Evolutionary conservation across 345 rosid species (phyloP).

Genomic region (Carallia brachiata): DNA sequence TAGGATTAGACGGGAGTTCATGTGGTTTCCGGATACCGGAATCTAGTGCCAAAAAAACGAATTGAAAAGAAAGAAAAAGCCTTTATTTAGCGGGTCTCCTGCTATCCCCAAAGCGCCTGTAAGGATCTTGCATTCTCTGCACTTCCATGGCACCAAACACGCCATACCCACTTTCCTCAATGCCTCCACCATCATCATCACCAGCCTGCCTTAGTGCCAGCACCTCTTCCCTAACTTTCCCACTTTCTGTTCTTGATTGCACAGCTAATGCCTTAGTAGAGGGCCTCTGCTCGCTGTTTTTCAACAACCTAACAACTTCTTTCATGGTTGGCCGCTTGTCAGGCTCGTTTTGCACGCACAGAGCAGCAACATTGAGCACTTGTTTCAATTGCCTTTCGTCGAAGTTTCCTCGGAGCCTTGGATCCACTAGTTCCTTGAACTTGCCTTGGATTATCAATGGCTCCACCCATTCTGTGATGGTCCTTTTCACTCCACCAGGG

Average conservation of each 20-base stretch:
- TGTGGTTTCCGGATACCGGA: too few species aligned
- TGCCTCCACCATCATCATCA: not conserved
- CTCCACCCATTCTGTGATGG: conserved; percentile 81
- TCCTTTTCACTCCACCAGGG: conserved; percentile 59
- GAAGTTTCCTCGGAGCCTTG: conserved; percentile 56
- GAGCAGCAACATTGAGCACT: conserved; percentile 52
- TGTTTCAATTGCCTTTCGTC: conserved; percentile 62
- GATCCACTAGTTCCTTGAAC: conserved; percentile 72
- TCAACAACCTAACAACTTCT: conserved; percentile 63
- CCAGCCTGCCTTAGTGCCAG: conserved; percentile 42
- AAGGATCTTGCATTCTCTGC: conserved; percentile 41
- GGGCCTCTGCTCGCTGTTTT: conserved; percentile 43
- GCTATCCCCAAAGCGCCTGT: conserved; percentile 24
- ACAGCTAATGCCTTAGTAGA: conserved; percentile 21
- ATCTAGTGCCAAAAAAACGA: too few species aligned
- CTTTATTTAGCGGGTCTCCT: conserved; percentile 11
- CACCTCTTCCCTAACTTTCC: conserved; percentile 48
- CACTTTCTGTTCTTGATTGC: conserved; percentile 43
- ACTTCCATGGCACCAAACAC: conserved; percentile 52
- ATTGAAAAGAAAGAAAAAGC: not conserved
- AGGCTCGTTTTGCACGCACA: conserved; percentile 67
- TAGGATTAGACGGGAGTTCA: too few species aligned
- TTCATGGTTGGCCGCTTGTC: conserved; percentile 76
- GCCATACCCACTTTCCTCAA: conserved; percentile 42
- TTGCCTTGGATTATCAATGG: conserved; percentile 49